Evolutionary conservation across 345 rosid species (phyloP).

Genomic region (Hypericum androsaemum): DNA sequence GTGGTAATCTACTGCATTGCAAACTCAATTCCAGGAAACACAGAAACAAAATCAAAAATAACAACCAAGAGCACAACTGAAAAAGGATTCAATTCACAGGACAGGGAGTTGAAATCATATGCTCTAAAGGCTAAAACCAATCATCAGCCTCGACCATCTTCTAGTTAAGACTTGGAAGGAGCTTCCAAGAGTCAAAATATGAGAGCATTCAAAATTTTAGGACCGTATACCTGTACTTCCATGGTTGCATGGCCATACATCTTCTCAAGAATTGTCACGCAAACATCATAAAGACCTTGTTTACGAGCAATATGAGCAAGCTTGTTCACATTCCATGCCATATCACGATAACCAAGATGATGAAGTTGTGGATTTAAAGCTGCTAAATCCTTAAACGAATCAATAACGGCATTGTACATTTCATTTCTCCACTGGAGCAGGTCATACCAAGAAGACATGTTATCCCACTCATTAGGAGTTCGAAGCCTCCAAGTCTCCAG

Average conservation of each 20-base stretch:
- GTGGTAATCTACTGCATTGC: constrained; percentile 5
- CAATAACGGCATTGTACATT: constrained; percentile 86
- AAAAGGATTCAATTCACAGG: no score
- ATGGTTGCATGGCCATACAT: constrained; percentile 97
- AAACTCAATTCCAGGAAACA: background rate
- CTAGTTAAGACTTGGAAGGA: no score
- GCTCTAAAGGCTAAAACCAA: no score
- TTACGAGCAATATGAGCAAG: constrained; percentile 93
- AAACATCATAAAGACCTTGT: constrained; percentile 94
- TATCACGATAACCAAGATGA: constrained; percentile 96
- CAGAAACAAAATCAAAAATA: background rate
- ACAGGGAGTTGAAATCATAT: no score
- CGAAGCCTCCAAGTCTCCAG: constrained; percentile 98
- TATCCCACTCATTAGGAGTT: constrained; percentile 98
- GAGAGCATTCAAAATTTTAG: background rate
- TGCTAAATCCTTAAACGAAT: constrained; percentile 81
- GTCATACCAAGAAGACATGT: constrained; percentile 95
- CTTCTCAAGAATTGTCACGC: constrained; percentile 84
- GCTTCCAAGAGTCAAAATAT: background rate
- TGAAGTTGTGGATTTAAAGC: constrained; percentile 71
- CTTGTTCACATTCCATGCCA: constrained; percentile 98
- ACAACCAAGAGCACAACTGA: no score
- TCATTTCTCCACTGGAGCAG: constrained; percentile 98
- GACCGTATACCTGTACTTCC: constrained; percentile 78
- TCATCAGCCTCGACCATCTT: no score